A percentile compares a stretch with the other conserved stretches of the same genome.
Evolutionary conservation across 2,329 filamentous ascomycete genomes (phyloP).

Genomic region (Fusarium gaditjirri): DNA sequence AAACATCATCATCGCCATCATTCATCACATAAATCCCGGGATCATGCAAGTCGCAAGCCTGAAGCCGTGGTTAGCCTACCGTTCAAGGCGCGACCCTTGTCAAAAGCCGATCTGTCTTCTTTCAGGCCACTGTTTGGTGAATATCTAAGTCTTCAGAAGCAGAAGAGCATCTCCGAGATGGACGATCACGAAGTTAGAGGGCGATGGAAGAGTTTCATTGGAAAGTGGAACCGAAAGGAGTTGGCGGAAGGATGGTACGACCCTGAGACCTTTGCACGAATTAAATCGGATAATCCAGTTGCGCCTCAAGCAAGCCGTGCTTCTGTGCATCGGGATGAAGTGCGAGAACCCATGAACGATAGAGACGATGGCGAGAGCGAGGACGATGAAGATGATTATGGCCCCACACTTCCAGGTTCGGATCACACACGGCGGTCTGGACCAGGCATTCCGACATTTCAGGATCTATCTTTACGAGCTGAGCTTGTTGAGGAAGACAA

Average conservation of each 20-base stretch:
- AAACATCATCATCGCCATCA: constrained; percentile 33
- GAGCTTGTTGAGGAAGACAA: constrained; percentile 63
- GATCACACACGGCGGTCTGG: constrained; percentile 52
- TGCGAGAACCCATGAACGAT: constrained; percentile 61
- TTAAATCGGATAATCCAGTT: constrained; percentile 45
- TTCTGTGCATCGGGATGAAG: constrained; percentile 25
- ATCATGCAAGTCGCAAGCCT: constrained; percentile 23
- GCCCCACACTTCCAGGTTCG: constrained; percentile 50
- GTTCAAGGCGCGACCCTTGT: constrained; percentile 71
- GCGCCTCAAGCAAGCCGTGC: constrained; percentile 2
- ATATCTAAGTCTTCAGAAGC: constrained; percentile 91
- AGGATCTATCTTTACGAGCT: constrained; percentile 75
- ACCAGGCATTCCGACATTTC: constrained; percentile 73
- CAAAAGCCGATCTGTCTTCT: constrained; percentile 72
- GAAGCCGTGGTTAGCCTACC: constrained; percentile 61
- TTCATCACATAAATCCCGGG: constrained; percentile 40
- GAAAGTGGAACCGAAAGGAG: constrained; percentile 91
- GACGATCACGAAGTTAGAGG: constrained; percentile 80
- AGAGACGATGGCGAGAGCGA: constrained; percentile 45
- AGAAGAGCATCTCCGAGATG: constrained; percentile 73
- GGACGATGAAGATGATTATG: constrained; percentile 67
- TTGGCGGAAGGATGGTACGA: constrained; percentile 95
- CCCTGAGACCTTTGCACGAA: constrained; percentile 69
- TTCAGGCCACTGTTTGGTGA: constrained; percentile 81
- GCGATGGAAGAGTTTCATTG: constrained; percentile 92